Base-by-base conservation (phyloP, 148 eudicot species). In the Arbutus unedo region DNA sequence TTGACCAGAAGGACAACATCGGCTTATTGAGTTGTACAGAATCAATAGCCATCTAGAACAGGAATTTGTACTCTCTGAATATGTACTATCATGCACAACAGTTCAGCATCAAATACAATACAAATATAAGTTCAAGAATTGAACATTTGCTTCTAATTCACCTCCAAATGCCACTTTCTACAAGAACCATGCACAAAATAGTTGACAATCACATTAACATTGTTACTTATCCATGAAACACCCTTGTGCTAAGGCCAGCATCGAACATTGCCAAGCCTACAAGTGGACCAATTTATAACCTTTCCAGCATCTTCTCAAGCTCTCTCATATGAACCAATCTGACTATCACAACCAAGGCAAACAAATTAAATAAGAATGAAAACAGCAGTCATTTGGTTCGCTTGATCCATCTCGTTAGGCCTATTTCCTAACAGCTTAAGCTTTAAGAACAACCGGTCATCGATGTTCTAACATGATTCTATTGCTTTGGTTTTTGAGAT, bases 261-360 rank as follows among this genome's bases (percentile, higher is more conserved):
- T 48, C 48, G 54, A 50, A 31, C 78, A 49, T 44, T n/a, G 15
- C 57, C 78, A 77, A 77, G 23, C 64, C 79, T 16, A 31, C 13
- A 76, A 25, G 19, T 51, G 47, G 60, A 15, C 43, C 48, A 77
- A 47, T 54, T 21, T 53, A 53, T 77, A 54, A 77, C 47, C 64
- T 76, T 51, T n/a, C 23, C 59, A 25, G 60, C 44, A 50, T 31
- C 59, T 44, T 76, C 38, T 76, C 60, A 76, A 76, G 60, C 79
- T n/a, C 51, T 54, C 13, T 77, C 47, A 77, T n/a, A 10, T 6
- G 23, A 10, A 16, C 19, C 53, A 50, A 8, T 47, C 19, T 9
- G 10, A 19, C 25, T 5, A 73, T 76, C 79, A 76, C 31, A 14
- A 31, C 31, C 0, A 0, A 76, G 79, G 59, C 70, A 64, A 64